These are phyloP conservation scores for Suillus occidentalis DNA, from an alignment of 768 basidiomycete genomes.

Conservation along the genomic window DNA sequence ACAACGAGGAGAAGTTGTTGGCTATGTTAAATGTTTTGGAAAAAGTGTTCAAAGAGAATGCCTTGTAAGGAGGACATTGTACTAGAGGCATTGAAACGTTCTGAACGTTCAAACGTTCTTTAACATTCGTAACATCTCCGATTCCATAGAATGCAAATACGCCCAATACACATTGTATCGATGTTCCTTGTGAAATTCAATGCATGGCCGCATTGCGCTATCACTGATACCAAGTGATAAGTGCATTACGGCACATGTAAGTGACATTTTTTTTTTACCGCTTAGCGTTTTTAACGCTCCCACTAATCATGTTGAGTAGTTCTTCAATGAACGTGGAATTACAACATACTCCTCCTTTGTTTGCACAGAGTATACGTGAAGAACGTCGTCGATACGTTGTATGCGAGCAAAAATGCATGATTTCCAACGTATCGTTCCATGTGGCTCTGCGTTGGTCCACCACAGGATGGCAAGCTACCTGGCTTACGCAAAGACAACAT, in stretches of 20 bases:
- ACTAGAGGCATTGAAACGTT: background rate
- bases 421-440: background rate
- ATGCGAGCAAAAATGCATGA: background rate
- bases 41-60: constrained; percentile 11
- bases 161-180: background rate
- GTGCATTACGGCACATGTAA: too few species aligned
- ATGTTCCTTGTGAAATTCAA: too few species aligned
- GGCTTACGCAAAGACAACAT: background rate
- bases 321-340: background rate
- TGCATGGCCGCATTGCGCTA: background rate
- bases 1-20: constrained; percentile 50
- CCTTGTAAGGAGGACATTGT: background rate
- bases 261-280: background rate
- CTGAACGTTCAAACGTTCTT: background rate
- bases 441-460: background rate
- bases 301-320: background rate
- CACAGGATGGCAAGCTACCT: background rate
- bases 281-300: background rate
- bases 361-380: background rate
- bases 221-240: too few species aligned
- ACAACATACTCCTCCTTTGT: background rate
- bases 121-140: background rate
- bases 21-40: constrained; percentile 45
- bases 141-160: background rate
- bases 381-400: background rate